Conservation (phyloP, 208 protist species). For the Trypanosoma congolense region DNA sequence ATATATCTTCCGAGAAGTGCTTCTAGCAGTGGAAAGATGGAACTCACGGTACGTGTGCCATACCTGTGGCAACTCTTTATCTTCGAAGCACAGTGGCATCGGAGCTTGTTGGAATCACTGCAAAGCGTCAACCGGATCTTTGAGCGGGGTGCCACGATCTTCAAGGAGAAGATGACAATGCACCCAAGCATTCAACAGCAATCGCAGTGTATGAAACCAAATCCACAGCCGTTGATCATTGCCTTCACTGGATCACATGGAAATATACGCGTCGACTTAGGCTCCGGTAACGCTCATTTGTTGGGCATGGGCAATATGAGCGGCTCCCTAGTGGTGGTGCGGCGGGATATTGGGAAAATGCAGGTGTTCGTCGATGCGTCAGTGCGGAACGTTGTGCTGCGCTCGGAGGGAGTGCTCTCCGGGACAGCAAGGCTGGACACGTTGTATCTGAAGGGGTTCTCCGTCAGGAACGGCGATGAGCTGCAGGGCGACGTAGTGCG, state of each 20-base stretch:
- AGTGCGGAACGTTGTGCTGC: conserved; percentile 27
- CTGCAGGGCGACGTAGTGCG: conserved; percentile 33
- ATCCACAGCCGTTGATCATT: conserved; percentile 24
- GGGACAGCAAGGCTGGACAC: conserved; percentile 52
- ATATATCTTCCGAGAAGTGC: conserved; percentile 49
- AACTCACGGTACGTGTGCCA: conserved; percentile 57
- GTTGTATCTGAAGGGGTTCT: conserved; percentile 43
- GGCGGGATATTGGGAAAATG: conserved; percentile 14
- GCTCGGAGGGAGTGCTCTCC: conserved; percentile 75
- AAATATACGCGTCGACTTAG: conserved; percentile 58
- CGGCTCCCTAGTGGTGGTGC: conserved; percentile 25
- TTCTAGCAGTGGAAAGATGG: conserved; percentile 41
- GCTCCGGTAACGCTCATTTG: conserved; percentile 69
- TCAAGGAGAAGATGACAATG: conserved; percentile 16
- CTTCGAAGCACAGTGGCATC: conserved; percentile 61
- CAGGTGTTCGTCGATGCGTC: conserved; percentile 25
- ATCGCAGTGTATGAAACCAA: not conserved
- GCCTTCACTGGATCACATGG: conserved; percentile 39
- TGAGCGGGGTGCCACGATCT: conserved; percentile 20
- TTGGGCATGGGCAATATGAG: conserved; percentile 37
- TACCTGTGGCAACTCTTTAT: conserved; percentile 71
- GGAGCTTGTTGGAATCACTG: conserved; percentile 25
- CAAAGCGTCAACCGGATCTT: conserved; percentile 35
- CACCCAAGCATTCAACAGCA: conserved; percentile 12
- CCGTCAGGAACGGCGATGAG: conserved; percentile 50